These are phyloP conservation scores for Dactylellina haptotyla DNA, from an alignment of 2,329 filamentous ascomycete species.

Conservation along the genomic window DNA sequence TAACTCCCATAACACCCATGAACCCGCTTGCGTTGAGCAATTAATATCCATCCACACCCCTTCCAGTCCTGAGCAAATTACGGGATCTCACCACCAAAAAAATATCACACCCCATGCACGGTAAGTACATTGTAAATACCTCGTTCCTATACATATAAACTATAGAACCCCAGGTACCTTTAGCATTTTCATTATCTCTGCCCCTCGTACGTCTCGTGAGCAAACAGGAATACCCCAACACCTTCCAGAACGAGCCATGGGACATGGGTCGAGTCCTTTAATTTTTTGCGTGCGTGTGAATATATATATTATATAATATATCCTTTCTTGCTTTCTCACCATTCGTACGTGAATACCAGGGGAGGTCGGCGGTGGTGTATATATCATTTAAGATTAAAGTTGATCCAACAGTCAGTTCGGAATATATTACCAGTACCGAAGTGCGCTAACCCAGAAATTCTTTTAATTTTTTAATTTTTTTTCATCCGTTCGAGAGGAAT, in stretches of 20 bases:
- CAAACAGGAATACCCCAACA: too few relatives aligned
- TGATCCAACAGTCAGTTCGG: neutral
- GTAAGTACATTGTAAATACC: too few relatives aligned
- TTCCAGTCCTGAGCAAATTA: constrained; percentile 11
- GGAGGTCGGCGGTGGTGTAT: neutral
- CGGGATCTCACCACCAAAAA: neutral
- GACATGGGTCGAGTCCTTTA: too few relatives aligned
- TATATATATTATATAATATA: too few relatives aligned
- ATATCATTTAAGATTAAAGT: neutral
- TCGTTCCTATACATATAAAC: too few relatives aligned
- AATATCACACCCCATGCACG: neutral
- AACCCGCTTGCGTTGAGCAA: neutral
- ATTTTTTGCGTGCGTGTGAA: too few relatives aligned
- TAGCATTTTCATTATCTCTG: too few relatives aligned
- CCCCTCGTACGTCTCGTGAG: too few relatives aligned
- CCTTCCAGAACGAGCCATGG: neutral
- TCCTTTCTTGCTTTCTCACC: too few relatives aligned
- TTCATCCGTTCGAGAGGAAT: neutral
- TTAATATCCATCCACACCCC: constrained; percentile 1
- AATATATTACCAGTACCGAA: neutral
- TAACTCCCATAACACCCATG: too few relatives aligned
- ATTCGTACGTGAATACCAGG: too few relatives aligned
- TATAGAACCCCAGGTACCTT: too few relatives aligned
- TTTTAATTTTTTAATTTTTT: neutral
- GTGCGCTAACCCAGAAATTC: neutral